Percentiles rank a stretch among this genome's conserved stretches.
Conservation (phyloP, 176 grass and related monocot genomes). For the Puya raimondii region DNA sequence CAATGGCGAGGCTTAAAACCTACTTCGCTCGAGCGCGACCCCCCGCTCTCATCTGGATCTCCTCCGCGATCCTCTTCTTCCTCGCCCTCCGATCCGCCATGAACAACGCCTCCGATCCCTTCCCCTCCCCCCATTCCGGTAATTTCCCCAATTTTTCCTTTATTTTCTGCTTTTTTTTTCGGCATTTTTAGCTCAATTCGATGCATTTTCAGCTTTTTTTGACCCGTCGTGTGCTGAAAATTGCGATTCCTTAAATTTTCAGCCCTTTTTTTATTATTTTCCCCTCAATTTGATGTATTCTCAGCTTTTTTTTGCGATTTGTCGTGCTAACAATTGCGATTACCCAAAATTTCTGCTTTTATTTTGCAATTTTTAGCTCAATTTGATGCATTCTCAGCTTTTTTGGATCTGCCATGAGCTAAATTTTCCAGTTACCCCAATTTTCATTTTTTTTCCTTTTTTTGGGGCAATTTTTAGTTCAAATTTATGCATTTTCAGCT, state of each 20-base stretch:
- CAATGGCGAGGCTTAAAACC: constrained; percentile 6
- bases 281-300: too few relatives aligned
- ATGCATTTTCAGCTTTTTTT: not conserved
- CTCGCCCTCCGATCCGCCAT: constrained; percentile 36
- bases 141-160: not conserved
- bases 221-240: too few relatives aligned
- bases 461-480: not conserved
- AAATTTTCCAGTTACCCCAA: not conserved
- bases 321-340: too few relatives aligned
- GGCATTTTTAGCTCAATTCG: not conserved
- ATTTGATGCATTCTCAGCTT: too few relatives aligned
- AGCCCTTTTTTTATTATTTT: too few relatives aligned
- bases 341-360: too few relatives aligned
- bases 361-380: too few relatives aligned
- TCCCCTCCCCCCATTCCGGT: constrained; percentile 9
- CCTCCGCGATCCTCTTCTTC: constrained; percentile 38
- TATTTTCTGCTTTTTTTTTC: not conserved
- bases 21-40: constrained; percentile 27
- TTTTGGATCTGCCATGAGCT: not conserved
- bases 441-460: too few relatives aligned
- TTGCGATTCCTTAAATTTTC: too few relatives aligned
- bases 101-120: constrained; percentile 7
- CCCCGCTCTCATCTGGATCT: constrained; percentile 44
- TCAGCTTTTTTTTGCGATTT: too few relatives aligned
- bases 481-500: not conserved